Percentiles rank a stretch among this genome's conserved stretches.
phyloP scores from a whole-genome alignment of 176 grass and related monocot species.

The Elymus sibiricus region DNA sequence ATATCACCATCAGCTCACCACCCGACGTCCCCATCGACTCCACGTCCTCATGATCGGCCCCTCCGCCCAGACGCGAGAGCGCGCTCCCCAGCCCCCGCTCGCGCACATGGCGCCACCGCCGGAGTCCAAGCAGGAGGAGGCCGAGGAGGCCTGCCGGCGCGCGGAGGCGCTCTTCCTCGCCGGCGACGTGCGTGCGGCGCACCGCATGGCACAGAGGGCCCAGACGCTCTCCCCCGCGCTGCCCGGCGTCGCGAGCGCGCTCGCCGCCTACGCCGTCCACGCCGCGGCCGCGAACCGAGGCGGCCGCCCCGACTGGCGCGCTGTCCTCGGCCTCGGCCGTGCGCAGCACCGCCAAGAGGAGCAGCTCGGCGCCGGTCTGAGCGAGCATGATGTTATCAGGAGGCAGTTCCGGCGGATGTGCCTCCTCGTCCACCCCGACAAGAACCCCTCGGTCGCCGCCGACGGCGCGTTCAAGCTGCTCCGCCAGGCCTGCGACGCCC shows the following conservation, averaged over 20 bases:
- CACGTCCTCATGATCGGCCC: neutral
- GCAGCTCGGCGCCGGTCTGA: neutral
- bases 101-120: neutral
- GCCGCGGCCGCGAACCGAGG: neutral
- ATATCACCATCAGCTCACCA: no score
- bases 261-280: conserved; percentile 25
- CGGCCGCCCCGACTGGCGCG: neutral
- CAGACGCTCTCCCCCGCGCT: neutral
- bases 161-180: conserved; percentile 28
- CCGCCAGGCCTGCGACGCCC: neutral
- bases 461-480: conserved; percentile 24
- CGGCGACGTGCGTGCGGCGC: conserved; percentile 1
- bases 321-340: neutral
- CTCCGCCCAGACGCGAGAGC: neutral
- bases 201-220: neutral
- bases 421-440: conserved; percentile 24
- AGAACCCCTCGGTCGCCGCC: conserved; percentile 24
- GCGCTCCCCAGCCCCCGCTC: neutral
- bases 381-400: neutral
- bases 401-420: neutral
- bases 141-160: neutral
- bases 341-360: no score
- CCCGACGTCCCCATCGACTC: neutral
- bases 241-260: neutral
- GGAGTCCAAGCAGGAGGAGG: neutral